Evolutionary conservation across 176 grass and related monocot genomes (phyloP).

Genomic region (Oryza meridionalis): DNA sequence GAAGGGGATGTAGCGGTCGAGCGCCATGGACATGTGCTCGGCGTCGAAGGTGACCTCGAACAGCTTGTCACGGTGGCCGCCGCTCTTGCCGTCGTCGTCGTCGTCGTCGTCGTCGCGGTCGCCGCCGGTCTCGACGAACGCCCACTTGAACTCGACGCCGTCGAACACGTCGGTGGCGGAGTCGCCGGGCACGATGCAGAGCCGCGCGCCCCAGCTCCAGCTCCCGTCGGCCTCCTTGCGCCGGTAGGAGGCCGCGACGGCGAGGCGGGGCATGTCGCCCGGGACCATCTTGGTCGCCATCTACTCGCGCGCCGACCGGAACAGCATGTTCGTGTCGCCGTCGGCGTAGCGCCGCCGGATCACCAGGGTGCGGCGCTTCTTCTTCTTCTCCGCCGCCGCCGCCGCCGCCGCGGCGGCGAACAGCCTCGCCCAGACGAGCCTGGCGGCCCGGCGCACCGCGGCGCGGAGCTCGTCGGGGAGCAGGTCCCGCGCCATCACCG

Average conservation of each 20-base stretch:
- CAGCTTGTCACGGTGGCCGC: background rate
- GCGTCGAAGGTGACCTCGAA: conserved; percentile 6
- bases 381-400: too few species aligned
- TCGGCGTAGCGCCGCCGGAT: background rate
- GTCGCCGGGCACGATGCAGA: conserved; percentile 13
- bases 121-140: too few species aligned
- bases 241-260: background rate
- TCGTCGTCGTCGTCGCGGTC: too few species aligned
- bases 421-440: background rate
- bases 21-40: background rate
- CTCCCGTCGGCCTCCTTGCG: background rate
- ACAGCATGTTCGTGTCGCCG: background rate
- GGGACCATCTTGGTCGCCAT: background rate
- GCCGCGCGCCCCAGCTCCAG: background rate
- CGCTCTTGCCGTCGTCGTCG: background rate
- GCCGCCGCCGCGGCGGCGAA: too few species aligned
- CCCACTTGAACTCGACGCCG: conserved; percentile 16
- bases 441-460: background rate
- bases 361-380: background rate
- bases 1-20: conserved; percentile 14
- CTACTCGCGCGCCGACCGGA: background rate
- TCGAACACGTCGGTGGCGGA: conserved; percentile 1
- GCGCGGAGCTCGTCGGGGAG: conserved; percentile 13
- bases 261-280: background rate
- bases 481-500: background rate